Evolutionary conservation across 2,329 filamentous ascomycete species (phyloP).

Genomic region (Emericellopsis atlantica): DNA sequence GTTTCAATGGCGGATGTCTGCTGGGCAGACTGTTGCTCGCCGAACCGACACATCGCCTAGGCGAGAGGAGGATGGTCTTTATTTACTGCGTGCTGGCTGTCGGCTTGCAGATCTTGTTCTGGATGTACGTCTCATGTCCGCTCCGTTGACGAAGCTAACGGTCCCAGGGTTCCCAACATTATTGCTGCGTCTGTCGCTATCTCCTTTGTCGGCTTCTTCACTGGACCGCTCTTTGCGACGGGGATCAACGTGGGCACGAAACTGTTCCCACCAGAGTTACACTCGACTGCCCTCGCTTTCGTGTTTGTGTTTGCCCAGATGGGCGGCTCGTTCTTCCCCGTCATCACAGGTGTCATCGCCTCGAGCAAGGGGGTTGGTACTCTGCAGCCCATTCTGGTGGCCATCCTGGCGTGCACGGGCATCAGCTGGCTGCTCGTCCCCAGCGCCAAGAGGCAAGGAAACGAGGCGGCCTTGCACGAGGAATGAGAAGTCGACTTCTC

Average conservation of each 20-base stretch:
- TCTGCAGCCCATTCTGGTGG: slow-evolving; percentile 38
- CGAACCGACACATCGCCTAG: slow-evolving; percentile 45
- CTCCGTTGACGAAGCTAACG: background rate
- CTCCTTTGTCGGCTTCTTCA: slow-evolving; percentile 42
- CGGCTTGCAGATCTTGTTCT: slow-evolving; percentile 44
- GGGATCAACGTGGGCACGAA: slow-evolving; percentile 14
- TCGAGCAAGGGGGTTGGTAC: slow-evolving; percentile 28
- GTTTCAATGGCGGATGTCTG: slow-evolving; percentile 44
- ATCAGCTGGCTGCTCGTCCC: slow-evolving; percentile 33
- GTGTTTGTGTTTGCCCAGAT: slow-evolving; percentile 45
- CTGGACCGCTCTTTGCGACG: slow-evolving; percentile 44
- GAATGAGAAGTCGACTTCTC: too few relatives aligned
- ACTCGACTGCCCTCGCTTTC: slow-evolving; percentile 26
- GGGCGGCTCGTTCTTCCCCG: slow-evolving; percentile 41
- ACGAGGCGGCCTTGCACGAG: too few relatives aligned
- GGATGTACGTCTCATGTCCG: slow-evolving; percentile 28
- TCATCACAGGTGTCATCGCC: slow-evolving; percentile 39
- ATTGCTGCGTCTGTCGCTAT: slow-evolving; percentile 39
- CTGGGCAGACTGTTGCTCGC: slow-evolving; percentile 43
- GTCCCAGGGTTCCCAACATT: slow-evolving; percentile 23
- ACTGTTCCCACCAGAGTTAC: slow-evolving; percentile 27
- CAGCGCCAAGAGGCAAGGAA: slow-evolving; percentile 12
- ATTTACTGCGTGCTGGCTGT: slow-evolving; percentile 38
- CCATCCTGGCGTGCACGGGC: slow-evolving; percentile 28
- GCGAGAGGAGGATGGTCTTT: slow-evolving; percentile 44